Evolutionary conservation across 73 alveolate genomes (phyloP).

Genomic region (Tetrahymena thermophila): DNA sequence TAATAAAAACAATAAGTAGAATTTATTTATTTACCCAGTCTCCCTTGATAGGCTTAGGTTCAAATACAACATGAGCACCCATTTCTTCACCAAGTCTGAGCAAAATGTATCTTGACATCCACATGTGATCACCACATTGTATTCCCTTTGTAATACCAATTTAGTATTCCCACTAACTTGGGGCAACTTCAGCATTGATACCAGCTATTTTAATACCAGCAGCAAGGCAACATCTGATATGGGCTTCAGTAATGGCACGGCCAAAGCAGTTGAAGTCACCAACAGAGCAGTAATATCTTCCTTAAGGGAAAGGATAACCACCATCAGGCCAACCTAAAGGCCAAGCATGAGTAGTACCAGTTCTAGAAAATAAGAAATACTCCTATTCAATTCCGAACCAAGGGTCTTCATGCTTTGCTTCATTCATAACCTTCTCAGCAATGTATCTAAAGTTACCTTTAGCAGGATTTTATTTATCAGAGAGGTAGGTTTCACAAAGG

Average conservation of each 20-base stretch:
- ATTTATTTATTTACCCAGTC: constrained; percentile 33
- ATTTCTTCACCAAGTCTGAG: constrained; percentile 44
- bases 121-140: constrained; percentile 79
- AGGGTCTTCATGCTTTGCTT: constrained; percentile 53
- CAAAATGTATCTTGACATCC: constrained; percentile 74
- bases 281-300: constrained; percentile 87
- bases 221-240: constrained; percentile 69
- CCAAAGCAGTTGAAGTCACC: constrained; percentile 74
- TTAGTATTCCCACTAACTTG: constrained; percentile 91
- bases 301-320: constrained; percentile 85
- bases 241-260: constrained; percentile 78
- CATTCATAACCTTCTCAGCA: constrained; percentile 49
- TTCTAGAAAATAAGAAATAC: constrained; percentile 69
- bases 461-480: constrained; percentile 76
- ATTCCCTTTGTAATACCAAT: constrained; percentile 83
- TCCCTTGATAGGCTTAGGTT: constrained; percentile 60
- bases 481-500: constrained; percentile 68
- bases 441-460: constrained; percentile 73
- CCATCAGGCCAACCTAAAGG: constrained; percentile 73
- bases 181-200: constrained; percentile 84
- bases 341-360: constrained; percentile 45
- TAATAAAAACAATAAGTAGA: neutral
- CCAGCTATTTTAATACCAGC: constrained; percentile 83
- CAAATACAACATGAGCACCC: constrained; percentile 34
- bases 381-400: constrained; percentile 94